phyloP scores from a whole-genome alignment of 129 eudicot species.

The Chrysanthemum seticuspe region DNA sequence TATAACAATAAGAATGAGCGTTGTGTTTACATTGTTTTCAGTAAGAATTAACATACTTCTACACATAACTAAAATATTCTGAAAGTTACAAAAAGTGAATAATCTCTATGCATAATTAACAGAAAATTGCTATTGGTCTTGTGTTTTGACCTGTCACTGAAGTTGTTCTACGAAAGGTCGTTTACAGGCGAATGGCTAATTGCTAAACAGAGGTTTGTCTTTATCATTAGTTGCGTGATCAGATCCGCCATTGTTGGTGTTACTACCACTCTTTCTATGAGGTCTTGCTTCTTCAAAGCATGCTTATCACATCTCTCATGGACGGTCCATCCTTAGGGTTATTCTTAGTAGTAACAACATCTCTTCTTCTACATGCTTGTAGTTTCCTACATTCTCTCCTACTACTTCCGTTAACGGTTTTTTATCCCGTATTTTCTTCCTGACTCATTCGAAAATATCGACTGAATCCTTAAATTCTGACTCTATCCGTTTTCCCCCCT shows the following conservation, averaged over 20 bases:
- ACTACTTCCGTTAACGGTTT: conserved; percentile 56
- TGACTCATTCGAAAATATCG: conserved; percentile 70
- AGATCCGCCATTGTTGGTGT: conserved; percentile 38
- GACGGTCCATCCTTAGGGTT: conserved; percentile 85
- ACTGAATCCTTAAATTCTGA: conserved; percentile 60
- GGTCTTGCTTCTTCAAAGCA: conserved; percentile 95
- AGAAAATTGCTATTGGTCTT: neutral
- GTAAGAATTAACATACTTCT: conserved; percentile 33
- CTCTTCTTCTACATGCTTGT: conserved; percentile 84
- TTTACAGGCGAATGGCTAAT: conserved; percentile 54
- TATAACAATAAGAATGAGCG: conserved; percentile 18
- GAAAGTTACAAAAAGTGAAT: conserved; percentile 23
- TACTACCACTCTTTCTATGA: conserved; percentile 65
- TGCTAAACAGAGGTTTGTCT: conserved; percentile 61
- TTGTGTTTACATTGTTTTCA: conserved; percentile 36
- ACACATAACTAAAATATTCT: conserved; percentile 31
- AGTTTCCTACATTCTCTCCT: conserved; percentile 62
- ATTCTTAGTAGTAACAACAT: conserved; percentile 74
- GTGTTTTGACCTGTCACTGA: conserved; percentile 14
- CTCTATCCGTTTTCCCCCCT: too few species aligned
- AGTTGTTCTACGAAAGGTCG: conserved; percentile 34
- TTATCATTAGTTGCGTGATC: conserved; percentile 29
- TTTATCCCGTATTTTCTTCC: conserved; percentile 50
- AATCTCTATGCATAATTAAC: conserved; percentile 31
- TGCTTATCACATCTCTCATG: conserved; percentile 83